Evolutionary conservation across 129 eudicot species (phyloP).

Genomic region (Sambucus nigra): DNA sequence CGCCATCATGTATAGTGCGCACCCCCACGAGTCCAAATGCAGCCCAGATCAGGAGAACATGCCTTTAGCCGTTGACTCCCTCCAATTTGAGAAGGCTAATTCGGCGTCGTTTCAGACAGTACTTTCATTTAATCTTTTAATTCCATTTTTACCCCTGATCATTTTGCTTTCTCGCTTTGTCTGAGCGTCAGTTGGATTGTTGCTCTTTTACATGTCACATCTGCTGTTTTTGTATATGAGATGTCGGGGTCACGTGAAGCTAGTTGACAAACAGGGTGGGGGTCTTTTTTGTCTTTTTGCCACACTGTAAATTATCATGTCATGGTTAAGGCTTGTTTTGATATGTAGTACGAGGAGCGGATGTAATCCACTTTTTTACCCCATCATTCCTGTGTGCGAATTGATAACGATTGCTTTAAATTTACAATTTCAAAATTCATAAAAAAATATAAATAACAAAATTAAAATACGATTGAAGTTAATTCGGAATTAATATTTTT

Average conservation of each 20-base stretch:
- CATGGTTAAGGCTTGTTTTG: neutral
- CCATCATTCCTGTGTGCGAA: too few species aligned
- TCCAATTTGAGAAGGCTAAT: conserved; percentile 58
- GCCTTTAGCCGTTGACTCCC: conserved; percentile 95
- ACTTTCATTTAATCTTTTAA: neutral
- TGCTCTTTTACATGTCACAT: conserved; percentile 10
- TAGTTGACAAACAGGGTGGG: conserved; percentile 35
- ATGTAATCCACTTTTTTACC: too few species aligned
- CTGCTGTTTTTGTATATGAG: conserved; percentile 11
- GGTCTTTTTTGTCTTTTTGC: conserved; percentile 43
- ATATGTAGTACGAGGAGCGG: conserved; percentile 18
- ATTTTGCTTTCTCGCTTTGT: conserved; percentile 30
- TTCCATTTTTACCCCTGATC: conserved; percentile 41
- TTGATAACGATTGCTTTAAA: too few species aligned
- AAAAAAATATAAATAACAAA: too few species aligned
- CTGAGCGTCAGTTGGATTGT: conserved; percentile 13
- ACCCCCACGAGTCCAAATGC: conserved; percentile 67
- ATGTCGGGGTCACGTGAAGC: conserved; percentile 58
- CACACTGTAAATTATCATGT: conserved; percentile 24
- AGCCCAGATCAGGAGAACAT: conserved; percentile 96
- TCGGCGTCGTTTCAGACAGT: conserved; percentile 20
- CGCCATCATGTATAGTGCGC: conserved; percentile 90
- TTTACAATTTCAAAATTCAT: too few species aligned
- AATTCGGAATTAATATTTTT: too few species aligned
- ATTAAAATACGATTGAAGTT: too few species aligned